These are phyloP conservation scores for Eucalyptus grandis DNA, from an alignment of 345 rosid genomes.

Conservation along the genomic window DNA sequence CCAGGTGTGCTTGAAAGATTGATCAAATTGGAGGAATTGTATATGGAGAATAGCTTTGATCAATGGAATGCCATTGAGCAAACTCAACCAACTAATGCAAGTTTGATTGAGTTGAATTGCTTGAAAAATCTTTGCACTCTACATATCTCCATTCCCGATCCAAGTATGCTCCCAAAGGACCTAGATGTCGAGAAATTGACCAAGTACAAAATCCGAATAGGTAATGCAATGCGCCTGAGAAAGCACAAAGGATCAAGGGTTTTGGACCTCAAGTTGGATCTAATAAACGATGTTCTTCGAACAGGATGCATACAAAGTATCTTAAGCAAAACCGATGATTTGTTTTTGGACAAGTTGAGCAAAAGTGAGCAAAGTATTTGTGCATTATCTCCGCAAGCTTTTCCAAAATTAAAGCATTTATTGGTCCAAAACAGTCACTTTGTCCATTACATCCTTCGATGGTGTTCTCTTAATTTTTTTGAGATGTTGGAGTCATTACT, in stretches of 20 bases:
- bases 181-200: background rate
- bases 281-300: background rate
- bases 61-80: background rate
- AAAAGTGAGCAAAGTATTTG: background rate
- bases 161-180: rapidly evolving
- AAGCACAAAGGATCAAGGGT: rapidly evolving
- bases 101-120: background rate
- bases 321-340: rapidly evolving
- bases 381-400: rapidly evolving
- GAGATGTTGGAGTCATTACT: background rate
- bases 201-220: background rate
- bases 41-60: too few relatives aligned
- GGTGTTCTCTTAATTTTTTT: rapidly evolving
- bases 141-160: rapidly evolving
- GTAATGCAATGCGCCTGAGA: rapidly evolving
- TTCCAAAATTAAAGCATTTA: background rate
- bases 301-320: background rate
- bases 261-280: background rate
- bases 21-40: background rate
- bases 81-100: background rate
- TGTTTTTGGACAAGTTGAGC: rapidly evolving
- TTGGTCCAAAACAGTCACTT: rapidly evolving
- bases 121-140: background rate
- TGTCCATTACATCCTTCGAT: rapidly evolving
- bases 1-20: background rate